phyloP scores from a whole-genome alignment of 306 rosid genomes.

The Ceratonia siliqua region DNA sequence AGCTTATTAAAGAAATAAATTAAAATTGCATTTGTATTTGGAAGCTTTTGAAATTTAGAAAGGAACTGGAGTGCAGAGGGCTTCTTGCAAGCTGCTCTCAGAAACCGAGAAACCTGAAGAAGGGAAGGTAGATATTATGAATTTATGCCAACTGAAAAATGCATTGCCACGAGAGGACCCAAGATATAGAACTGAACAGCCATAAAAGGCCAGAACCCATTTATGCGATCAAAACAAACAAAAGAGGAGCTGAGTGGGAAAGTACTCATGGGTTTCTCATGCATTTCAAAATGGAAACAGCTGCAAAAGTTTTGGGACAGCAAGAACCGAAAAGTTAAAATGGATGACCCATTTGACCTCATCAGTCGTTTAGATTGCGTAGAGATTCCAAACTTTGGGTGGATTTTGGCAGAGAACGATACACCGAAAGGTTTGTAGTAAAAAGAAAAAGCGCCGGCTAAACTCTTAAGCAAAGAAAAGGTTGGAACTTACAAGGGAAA shows the following conservation, averaged over 20 bases:
- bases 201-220: background rate
- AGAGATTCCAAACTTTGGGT: constrained; percentile 66
- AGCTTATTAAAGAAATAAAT: too few species aligned
- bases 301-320: constrained; percentile 35
- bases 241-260: constrained; percentile 33
- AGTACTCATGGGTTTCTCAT: constrained; percentile 37
- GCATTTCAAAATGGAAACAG: constrained; percentile 42
- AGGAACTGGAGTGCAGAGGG: too few species aligned
- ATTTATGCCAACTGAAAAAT: too few species aligned
- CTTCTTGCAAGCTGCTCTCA: too few species aligned
- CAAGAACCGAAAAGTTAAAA: constrained; percentile 42
- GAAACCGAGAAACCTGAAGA: too few species aligned
- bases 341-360: constrained; percentile 48
- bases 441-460: too few species aligned
- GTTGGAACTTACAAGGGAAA: constrained; percentile 72
- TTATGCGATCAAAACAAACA: background rate
- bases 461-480: constrained; percentile 38
- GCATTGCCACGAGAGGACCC: background rate
- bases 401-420: constrained; percentile 57
- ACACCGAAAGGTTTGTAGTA: constrained; percentile 48
- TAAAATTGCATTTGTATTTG: too few species aligned
- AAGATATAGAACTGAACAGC: background rate
- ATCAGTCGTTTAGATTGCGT: constrained; percentile 37
- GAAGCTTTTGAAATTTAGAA: too few species aligned
- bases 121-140: too few species aligned